Conservation (phyloP, 2,329 filamentous ascomycete genomes). For the Chalaropsis ovoidea region DNA sequence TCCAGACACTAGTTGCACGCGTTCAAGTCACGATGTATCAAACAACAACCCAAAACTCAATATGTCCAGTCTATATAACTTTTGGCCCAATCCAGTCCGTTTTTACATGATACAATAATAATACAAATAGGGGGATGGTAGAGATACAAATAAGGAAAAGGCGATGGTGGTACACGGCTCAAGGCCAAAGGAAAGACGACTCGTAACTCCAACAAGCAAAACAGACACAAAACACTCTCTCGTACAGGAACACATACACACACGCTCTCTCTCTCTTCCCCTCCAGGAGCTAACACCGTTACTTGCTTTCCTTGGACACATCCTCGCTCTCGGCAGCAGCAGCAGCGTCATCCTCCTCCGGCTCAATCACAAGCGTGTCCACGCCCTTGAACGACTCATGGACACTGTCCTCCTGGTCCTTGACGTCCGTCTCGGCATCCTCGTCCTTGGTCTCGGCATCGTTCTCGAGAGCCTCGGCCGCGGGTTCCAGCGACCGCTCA, state of each 20-base stretch:
- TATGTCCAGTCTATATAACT: constrained; percentile 14
- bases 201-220: not conserved
- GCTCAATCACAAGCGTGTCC: constrained; percentile 16
- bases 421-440: not conserved
- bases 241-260: not conserved
- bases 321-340: not conserved
- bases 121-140: constrained; percentile 9
- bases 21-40: not conserved
- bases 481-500: constrained; percentile 6
- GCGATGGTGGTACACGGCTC: constrained; percentile 22
- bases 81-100: not conserved
- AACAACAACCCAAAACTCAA: not conserved
- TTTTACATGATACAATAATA: constrained; percentile 18
- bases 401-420: not conserved
- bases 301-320: not conserved
- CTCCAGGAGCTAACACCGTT: not conserved
- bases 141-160: not conserved
- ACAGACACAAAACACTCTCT: not conserved
- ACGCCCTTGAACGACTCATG: constrained; percentile 11
- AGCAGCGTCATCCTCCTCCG: not conserved
- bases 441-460: not conserved
- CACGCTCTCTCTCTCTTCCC: not conserved
- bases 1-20: no score
- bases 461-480: not conserved
- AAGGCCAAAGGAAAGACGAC: not conserved